These are phyloP conservation scores for Cyathus striatus DNA, from an alignment of 768 basidiomycete species.

Conservation along the genomic window DNA sequence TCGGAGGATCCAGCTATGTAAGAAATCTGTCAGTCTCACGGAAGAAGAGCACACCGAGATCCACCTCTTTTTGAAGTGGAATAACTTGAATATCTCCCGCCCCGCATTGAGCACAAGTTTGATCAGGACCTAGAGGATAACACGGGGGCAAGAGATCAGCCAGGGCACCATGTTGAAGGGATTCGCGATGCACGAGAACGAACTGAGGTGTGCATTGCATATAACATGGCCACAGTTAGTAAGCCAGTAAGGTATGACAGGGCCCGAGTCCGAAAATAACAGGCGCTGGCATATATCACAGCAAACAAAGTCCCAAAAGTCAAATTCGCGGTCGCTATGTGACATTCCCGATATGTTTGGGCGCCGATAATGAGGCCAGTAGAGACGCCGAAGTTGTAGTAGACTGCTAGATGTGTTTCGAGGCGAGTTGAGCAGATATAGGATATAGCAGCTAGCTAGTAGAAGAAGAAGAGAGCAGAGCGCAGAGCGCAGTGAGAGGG, in stretches of 20 bases:
- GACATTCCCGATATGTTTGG: no score
- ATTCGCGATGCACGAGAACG: slow-evolving; percentile 9
- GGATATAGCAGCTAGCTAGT: no score
- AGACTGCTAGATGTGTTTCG: no score
- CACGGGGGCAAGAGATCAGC: no score
- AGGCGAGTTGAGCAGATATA: no score
- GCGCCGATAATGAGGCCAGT: no score
- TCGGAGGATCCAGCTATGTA: slow-evolving; percentile 68
- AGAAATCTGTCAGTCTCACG: not conserved
- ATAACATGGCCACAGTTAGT: slow-evolving; percentile 85
- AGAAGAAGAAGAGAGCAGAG: no score
- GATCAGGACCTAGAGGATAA: slow-evolving; percentile 52
- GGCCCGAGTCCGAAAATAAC: slow-evolving; percentile 47
- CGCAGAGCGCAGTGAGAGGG: no score
- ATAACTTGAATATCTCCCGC: slow-evolving; percentile 58
- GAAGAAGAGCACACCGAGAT: slow-evolving; percentile 1
- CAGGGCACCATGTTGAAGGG: not conserved
- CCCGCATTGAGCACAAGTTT: slow-evolving; percentile 71
- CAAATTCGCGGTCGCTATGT: slow-evolving; percentile 36
- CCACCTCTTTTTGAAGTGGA: slow-evolving; percentile 70
- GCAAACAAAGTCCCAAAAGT: slow-evolving; percentile 79
- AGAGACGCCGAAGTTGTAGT: no score
- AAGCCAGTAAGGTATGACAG: slow-evolving; percentile 78
- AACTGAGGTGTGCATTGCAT: slow-evolving; percentile 84
- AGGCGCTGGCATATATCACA: slow-evolving; percentile 70